A percentile compares a stretch with the other conserved stretches of the same genome.
These are phyloP conservation scores for Cladobotryum mycophilum DNA, from an alignment of 2,329 filamentous ascomycete species.

Conservation along the genomic window DNA sequence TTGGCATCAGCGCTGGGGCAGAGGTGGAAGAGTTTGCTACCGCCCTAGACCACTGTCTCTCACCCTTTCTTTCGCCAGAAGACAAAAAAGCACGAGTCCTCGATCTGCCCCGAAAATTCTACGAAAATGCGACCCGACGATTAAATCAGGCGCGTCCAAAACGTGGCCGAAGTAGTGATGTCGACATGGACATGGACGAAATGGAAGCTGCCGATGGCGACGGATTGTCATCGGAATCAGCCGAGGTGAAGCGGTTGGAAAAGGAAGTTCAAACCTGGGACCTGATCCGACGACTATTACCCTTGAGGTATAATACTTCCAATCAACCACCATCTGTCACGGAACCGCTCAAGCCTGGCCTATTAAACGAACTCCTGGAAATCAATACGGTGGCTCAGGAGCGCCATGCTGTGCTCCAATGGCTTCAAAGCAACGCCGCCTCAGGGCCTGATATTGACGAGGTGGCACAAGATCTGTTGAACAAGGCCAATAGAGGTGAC, in stretches of 20 bases:
- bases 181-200: slow-evolving; percentile 53
- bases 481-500: slow-evolving; percentile 70
- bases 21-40: slow-evolving; percentile 86
- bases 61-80: slow-evolving; percentile 38
- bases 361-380: slow-evolving; percentile 67
- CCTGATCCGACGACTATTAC: slow-evolving; percentile 67
- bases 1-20: slow-evolving; percentile 55
- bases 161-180: slow-evolving; percentile 32
- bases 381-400: slow-evolving; percentile 69
- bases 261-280: slow-evolving; percentile 89
- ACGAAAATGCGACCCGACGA: slow-evolving; percentile 42
- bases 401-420: slow-evolving; percentile 73
- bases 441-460: slow-evolving; percentile 66
- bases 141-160: slow-evolving; percentile 26
- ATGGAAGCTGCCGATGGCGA: slow-evolving; percentile 28
- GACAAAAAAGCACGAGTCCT: slow-evolving; percentile 62
- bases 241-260: slow-evolving; percentile 52
- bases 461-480: slow-evolving; percentile 68
- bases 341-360: slow-evolving; percentile 16
- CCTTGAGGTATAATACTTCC: slow-evolving; percentile 50
- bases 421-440: slow-evolving; percentile 74
- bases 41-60: slow-evolving; percentile 68
- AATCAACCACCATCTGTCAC: slow-evolving; percentile 27
- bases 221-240: slow-evolving; percentile 17
- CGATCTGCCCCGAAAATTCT: slow-evolving; percentile 53